Percentiles rank a stretch among this genome's conserved stretches.
Conservation (phyloP, 2,329 filamentous ascomycete genomes). For the Alternaria sp. region DNA sequence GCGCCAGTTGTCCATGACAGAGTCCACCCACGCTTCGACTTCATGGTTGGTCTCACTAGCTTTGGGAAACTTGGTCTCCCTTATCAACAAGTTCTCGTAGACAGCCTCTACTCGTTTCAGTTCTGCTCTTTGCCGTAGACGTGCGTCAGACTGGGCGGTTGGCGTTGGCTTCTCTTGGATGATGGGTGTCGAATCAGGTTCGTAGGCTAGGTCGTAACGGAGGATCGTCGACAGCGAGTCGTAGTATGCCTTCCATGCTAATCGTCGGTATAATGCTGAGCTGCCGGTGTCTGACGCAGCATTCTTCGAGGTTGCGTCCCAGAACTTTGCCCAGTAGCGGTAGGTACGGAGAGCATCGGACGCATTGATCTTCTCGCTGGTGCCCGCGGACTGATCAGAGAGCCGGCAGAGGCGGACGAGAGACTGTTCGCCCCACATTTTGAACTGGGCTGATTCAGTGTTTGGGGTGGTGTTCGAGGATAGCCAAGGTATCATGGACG, state of each 20-base stretch:
- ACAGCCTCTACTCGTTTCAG: slow-evolving; percentile 78
- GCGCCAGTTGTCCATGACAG: slow-evolving; percentile 85
- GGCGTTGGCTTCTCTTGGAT: slow-evolving; percentile 33
- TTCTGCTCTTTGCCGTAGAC: slow-evolving; percentile 70
- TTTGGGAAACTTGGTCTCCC: slow-evolving; percentile 82
- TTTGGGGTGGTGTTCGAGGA: slow-evolving; percentile 63
- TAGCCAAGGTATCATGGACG: slow-evolving; percentile 71
- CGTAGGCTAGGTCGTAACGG: slow-evolving; percentile 69
- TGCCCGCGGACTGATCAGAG: slow-evolving; percentile 65
- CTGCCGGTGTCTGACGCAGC: slow-evolving; percentile 26
- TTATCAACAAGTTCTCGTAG: slow-evolving; percentile 81
- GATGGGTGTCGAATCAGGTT: slow-evolving; percentile 52
- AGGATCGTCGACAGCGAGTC: slow-evolving; percentile 78
- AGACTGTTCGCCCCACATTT: slow-evolving; percentile 80
- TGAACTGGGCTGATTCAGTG: slow-evolving; percentile 62
- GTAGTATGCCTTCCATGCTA: slow-evolving; percentile 89
- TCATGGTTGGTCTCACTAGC: slow-evolving; percentile 80
- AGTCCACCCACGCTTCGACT: slow-evolving; percentile 81
- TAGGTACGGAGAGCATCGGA: slow-evolving; percentile 57
- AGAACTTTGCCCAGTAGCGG: slow-evolving; percentile 74
- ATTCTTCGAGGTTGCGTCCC: slow-evolving; percentile 53
- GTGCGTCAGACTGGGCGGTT: slow-evolving; percentile 37
- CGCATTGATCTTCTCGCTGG: slow-evolving; percentile 37
- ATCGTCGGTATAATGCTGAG: slow-evolving; percentile 57
- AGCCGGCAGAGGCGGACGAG: slow-evolving; percentile 78